Conservation (phyloP, 495 filamentous ascomycete species). For the Hypoxylon subgilvum region DNA sequence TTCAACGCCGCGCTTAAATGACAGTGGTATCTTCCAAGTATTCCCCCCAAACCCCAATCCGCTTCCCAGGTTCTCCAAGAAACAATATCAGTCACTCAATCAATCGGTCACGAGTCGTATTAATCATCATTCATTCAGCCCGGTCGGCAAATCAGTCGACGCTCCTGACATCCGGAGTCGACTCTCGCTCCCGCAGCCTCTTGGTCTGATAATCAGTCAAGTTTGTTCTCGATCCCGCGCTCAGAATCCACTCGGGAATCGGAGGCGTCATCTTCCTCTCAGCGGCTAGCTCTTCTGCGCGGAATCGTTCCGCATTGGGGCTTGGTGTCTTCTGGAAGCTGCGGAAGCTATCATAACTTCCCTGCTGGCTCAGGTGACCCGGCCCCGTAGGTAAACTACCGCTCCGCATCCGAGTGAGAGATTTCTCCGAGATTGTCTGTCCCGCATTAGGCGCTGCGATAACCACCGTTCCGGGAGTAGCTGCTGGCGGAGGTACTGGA, state of each 20-base stretch:
- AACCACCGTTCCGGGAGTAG: conserved; percentile 72
- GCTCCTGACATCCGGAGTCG: not conserved
- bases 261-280: conserved; percentile 62
- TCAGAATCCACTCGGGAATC: conserved; percentile 64
- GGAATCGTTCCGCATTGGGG: conserved; percentile 34
- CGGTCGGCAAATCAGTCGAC: not conserved
- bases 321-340: conserved; percentile 45
- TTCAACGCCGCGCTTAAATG: conserved; percentile 43
- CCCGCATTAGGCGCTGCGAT: conserved; percentile 73
- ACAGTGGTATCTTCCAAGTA: conserved; percentile 42
- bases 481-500: conserved; percentile 70
- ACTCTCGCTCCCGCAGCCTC: conserved; percentile 7
- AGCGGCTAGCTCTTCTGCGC: conserved; percentile 35
- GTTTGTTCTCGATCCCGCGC: conserved; percentile 53
- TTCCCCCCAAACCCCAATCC: conserved; percentile 28
- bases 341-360: conserved; percentile 55
- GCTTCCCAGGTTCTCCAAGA: conserved; percentile 5
- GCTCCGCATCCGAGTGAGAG: conserved; percentile 71
- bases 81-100: not conserved
- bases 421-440: conserved; percentile 65
- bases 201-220: conserved; percentile 45
- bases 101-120: conserved; percentile 18
- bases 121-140: conserved; percentile 26
- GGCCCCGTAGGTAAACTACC: conserved; percentile 64
- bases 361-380: conserved; percentile 57